Evolutionary conservation across 169 alveolate species (phyloP).

Genomic region (Plasmodium inui): DNA sequence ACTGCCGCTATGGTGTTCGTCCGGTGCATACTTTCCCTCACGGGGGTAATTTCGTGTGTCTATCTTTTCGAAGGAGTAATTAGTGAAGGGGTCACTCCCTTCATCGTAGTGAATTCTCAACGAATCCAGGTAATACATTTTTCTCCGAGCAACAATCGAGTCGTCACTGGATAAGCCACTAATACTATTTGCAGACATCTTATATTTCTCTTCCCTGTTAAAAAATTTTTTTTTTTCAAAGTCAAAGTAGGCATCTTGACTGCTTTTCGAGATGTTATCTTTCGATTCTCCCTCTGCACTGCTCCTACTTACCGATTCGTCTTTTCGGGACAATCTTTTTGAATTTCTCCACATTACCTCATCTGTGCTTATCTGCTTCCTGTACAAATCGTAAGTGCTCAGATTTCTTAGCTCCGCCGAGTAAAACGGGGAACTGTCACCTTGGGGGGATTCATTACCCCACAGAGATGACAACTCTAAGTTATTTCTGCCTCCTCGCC

Average conservation of each 20-base stretch:
- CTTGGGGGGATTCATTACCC: background rate
- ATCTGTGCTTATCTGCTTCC: background rate
- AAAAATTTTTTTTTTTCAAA: constrained; percentile 42
- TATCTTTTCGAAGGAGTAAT: constrained; percentile 62
- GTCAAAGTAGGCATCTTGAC: constrained; percentile 51
- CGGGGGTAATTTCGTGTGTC: background rate
- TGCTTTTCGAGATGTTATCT: constrained; percentile 20
- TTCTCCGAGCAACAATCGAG: background rate
- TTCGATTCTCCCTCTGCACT: background rate
- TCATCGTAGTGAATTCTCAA: constrained; percentile 5
- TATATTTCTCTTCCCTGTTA: constrained; percentile 1
- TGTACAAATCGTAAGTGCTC: constrained; percentile 5
- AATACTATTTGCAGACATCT: constrained; percentile 7
- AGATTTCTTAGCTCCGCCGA: constrained; percentile 19
- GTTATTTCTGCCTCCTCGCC: constrained; percentile 17
- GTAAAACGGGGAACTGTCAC: background rate
- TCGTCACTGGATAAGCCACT: background rate
- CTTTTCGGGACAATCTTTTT: background rate
- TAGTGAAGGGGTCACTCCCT: constrained; percentile 40
- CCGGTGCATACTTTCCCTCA: background rate
- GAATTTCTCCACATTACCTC: background rate
- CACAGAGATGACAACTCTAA: constrained; percentile 12
- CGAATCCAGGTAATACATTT: background rate
- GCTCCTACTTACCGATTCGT: background rate
- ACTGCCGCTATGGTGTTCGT: background rate